These are phyloP conservation scores for Pisolithus thermaeus DNA, from an alignment of 1,284 basidiomycete species.

Conservation along the genomic window DNA sequence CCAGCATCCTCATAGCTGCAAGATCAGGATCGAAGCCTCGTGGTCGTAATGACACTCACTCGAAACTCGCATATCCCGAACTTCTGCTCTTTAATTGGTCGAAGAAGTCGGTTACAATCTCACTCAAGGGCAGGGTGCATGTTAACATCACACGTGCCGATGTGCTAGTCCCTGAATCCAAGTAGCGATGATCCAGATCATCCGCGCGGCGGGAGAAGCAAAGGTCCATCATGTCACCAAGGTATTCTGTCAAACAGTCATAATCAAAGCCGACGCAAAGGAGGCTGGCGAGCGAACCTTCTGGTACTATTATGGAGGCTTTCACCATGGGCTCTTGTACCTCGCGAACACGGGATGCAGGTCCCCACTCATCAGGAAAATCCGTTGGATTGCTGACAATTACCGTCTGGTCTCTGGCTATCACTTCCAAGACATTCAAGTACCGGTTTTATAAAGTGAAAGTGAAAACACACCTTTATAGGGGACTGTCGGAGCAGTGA, in stretches of 20 bases:
- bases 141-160: slow-evolving; percentile 71
- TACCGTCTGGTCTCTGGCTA: slow-evolving; percentile 66
- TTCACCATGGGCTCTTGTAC: slow-evolving; percentile 87
- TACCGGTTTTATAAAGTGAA: not conserved
- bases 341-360: slow-evolving; percentile 57
- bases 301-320: slow-evolving; percentile 89
- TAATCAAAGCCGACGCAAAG: slow-evolving; percentile 12
- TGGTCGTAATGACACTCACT: slow-evolving; percentile 44
- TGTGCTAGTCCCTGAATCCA: slow-evolving; percentile 54
- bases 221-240: slow-evolving; percentile 90
- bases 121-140: slow-evolving; percentile 80
- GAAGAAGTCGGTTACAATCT: slow-evolving; percentile 93
- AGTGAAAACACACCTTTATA: slow-evolving; percentile 62
- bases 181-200: slow-evolving; percentile 71
- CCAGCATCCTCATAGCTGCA: slow-evolving; percentile 86
- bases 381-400: slow-evolving; percentile 88
- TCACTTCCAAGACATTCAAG: slow-evolving; percentile 42
- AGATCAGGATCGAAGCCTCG: not conserved
- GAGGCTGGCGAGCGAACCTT: slow-evolving; percentile 46
- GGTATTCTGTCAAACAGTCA: slow-evolving; percentile 49
- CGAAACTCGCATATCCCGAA: slow-evolving; percentile 90
- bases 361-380: slow-evolving; percentile 78
- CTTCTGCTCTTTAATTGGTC: slow-evolving; percentile 86
- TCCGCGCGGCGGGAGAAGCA: slow-evolving; percentile 79
- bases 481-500: slow-evolving; percentile 91